phyloP scores from a whole-genome alignment of 768 basidiomycete genomes.

The Rhodosporidiobolus sp. region DNA sequence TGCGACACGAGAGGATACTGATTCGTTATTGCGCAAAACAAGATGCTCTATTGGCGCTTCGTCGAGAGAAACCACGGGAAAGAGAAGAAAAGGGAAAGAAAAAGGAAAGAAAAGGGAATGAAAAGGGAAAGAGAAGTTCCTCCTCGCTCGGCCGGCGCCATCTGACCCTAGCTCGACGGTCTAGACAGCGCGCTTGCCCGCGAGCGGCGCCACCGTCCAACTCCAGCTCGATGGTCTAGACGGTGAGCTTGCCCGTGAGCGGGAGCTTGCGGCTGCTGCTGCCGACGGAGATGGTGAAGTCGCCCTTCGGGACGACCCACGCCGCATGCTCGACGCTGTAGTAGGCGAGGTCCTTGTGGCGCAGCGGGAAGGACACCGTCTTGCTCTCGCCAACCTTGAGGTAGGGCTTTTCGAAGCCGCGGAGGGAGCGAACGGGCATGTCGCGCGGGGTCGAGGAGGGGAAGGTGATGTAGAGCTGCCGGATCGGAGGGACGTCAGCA shows the following conservation, averaged over 20 bases:
- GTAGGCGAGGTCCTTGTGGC: slow-evolving; percentile 36
- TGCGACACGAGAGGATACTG: too few relatives aligned
- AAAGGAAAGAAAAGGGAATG: too few relatives aligned
- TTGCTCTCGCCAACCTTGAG: slow-evolving; percentile 43
- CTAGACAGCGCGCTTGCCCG: too few relatives aligned
- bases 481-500: not conserved
- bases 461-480: slow-evolving; percentile 40
- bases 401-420: slow-evolving; percentile 44
- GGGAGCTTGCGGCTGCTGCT: slow-evolving; percentile 30
- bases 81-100: too few relatives aligned
- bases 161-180: too few relatives aligned
- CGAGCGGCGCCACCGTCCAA: too few relatives aligned
- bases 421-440: slow-evolving; percentile 36
- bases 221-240: too few relatives aligned
- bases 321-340: slow-evolving; percentile 22
- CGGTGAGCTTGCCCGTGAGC: not conserved
- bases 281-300: slow-evolving; percentile 38
- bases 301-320: slow-evolving; percentile 38
- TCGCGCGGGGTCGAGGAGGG: slow-evolving; percentile 22
- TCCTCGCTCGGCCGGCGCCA: too few relatives aligned
- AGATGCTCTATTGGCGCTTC: too few relatives aligned
- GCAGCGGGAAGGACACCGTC: slow-evolving; percentile 46
- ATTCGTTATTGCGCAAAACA: too few relatives aligned
- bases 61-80: too few relatives aligned
- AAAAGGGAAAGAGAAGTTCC: too few relatives aligned